Conservation (phyloP, 495 filamentous ascomycete species). For the Aspergillus bridgeri region DNA sequence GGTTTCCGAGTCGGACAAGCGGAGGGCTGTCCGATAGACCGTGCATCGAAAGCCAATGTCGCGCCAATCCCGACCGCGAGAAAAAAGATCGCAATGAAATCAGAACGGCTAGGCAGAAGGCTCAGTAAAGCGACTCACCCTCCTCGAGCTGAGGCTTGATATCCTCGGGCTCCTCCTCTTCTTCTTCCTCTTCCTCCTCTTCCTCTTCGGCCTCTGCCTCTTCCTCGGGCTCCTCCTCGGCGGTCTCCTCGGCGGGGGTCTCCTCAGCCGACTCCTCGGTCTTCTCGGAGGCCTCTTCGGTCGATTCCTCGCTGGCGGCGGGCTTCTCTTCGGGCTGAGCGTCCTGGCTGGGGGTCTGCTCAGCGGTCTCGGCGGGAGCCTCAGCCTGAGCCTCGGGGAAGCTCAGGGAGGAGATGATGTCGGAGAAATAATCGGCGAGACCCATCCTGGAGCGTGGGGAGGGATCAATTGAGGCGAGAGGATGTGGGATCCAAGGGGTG, state of each 20-base stretch:
- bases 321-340: constrained; percentile 48
- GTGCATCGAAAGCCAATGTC: background rate
- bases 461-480: constrained; percentile 39
- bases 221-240: constrained; percentile 45
- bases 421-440: constrained; percentile 61
- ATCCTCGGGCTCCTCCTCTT: constrained; percentile 87
- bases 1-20: background rate
- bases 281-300: constrained; percentile 34
- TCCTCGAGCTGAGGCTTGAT: constrained; percentile 84
- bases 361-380: constrained; percentile 51
- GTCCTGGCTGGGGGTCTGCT: constrained; percentile 50
- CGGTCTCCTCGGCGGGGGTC: constrained; percentile 45
- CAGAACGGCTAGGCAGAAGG: background rate
- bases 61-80: background rate
- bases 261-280: constrained; percentile 39
- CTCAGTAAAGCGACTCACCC: constrained; percentile 60
- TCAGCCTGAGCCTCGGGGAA: constrained; percentile 60
- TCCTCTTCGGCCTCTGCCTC: constrained; percentile 48
- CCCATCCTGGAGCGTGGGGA: constrained; percentile 51
- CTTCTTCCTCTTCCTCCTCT: constrained; percentile 79
- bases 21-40: background rate
- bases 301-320: constrained; percentile 38
- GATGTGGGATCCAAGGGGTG: constrained; percentile 11
- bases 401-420: constrained; percentile 56
- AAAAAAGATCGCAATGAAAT: background rate